Percentiles rank a stretch among this genome's conserved stretches.
Conservation (phyloP, 2,329 filamentous ascomycete species). For the Sphaerulina populicola region DNA sequence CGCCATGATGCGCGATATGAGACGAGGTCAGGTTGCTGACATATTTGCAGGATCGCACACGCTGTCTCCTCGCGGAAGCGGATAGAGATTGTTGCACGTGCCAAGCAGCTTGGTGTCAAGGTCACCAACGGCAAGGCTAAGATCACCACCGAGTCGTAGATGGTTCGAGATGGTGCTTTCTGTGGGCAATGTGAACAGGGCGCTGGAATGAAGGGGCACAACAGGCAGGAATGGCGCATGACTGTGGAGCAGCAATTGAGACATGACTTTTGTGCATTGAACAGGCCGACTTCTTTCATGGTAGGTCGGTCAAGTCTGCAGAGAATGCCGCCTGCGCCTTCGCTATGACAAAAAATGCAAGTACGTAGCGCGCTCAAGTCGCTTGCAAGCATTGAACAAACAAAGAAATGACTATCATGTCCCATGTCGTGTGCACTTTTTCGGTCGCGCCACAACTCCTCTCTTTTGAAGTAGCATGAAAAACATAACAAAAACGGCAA, state of each 20-base stretch:
- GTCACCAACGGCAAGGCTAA: conserved; percentile 99
- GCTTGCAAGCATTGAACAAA: conserved; percentile 20
- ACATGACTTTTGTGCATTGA: conserved; percentile 2
- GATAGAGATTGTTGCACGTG: conserved; percentile 93
- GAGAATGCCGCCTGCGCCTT: conserved; percentile 27
- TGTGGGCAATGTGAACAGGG: conserved; percentile 14
- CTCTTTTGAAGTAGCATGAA: conserved; percentile 3
- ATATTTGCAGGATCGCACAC: conserved; percentile 71
- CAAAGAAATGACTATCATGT: conserved; percentile 8
- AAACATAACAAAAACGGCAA: background rate
- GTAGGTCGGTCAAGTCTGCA: conserved; percentile 11
- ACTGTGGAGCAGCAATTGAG: conserved; percentile 8
- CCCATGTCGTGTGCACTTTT: conserved; percentile 1
- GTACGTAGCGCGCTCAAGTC: conserved; percentile 20
- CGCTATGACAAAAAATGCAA: conserved; percentile 24
- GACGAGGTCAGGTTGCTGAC: conserved; percentile 32
- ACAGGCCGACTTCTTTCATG: conserved; percentile 6
- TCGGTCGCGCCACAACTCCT: conserved; percentile 5
- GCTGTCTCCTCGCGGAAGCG: conserved; percentile 97
- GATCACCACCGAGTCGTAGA: conserved; percentile 82
- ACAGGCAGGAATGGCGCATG: conserved; percentile 10
- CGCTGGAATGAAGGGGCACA: conserved; percentile 3
- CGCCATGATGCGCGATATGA: conserved; percentile 13
- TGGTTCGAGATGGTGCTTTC: conserved; percentile 5
- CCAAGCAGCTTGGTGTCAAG: conserved; percentile 98